A percentile compares a stretch with the other conserved stretches of the same genome.
Conservation (phyloP, 2,329 filamentous ascomycete genomes). For the Alternaria solani region DNA sequence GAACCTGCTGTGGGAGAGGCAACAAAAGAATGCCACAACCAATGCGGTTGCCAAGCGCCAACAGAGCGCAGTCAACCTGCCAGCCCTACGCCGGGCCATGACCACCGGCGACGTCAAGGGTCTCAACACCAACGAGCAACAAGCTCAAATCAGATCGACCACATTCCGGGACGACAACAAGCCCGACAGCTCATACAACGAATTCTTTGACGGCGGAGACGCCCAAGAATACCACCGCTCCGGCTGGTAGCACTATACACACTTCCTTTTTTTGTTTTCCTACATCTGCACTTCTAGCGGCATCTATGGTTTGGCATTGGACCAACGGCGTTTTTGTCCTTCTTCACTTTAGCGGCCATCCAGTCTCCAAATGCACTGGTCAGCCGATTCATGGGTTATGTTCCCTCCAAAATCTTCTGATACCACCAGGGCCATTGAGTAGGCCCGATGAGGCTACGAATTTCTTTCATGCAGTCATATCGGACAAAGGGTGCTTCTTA, state of each 20-base stretch:
- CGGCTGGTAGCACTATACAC: conserved; percentile 70
- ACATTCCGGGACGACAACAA: conserved; percentile 65
- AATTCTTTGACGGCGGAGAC: conserved; percentile 75
- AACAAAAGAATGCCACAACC: conserved; percentile 89
- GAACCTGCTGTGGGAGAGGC: conserved; percentile 92
- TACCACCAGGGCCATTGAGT: conserved; percentile 44
- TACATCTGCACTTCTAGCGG: conserved; percentile 47
- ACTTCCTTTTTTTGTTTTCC: conserved; percentile 21
- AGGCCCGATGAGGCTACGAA: conserved; percentile 51
- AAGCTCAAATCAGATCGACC: conserved; percentile 60
- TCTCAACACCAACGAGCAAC: conserved; percentile 71
- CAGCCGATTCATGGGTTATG: conserved; percentile 40
- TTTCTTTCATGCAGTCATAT: conserved; percentile 43
- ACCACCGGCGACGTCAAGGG: conserved; percentile 86
- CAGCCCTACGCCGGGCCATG: conserved; percentile 46
- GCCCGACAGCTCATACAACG: conserved; percentile 75
- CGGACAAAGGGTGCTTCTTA: conserved; percentile 41
- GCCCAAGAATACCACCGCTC: conserved; percentile 85
- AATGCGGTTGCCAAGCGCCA: conserved; percentile 88
- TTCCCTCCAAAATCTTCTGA: conserved; percentile 46
- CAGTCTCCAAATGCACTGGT: conserved; percentile 18
- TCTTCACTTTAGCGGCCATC: conserved; percentile 25
- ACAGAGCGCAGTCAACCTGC: conserved; percentile 66
- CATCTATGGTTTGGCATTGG: conserved; percentile 45
- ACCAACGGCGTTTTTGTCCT: conserved; percentile 37